phyloP scores from a whole-genome alignment of 805 yeast genomes.

The Starmerella bombi region DNA sequence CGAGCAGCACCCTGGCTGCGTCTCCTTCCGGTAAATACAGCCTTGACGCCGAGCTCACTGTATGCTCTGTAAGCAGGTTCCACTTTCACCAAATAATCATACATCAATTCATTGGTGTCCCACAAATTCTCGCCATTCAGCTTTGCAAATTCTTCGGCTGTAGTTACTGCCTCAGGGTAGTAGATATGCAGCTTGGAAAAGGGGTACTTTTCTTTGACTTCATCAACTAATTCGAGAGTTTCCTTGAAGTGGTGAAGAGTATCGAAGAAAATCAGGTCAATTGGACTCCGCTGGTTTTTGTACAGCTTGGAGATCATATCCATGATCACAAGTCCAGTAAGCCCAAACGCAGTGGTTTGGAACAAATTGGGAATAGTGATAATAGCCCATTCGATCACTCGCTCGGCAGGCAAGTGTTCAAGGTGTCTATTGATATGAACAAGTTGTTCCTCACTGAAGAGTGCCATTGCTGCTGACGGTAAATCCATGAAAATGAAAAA shows the following conservation, averaged over 20 bases:
- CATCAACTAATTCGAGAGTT: conserved; percentile 59
- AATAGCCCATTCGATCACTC: conserved; percentile 69
- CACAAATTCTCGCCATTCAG: conserved; percentile 68
- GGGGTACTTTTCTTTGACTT: conserved; percentile 45
- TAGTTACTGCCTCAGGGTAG: conserved; percentile 45
- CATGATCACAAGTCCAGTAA: conserved; percentile 77
- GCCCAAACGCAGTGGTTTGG: conserved; percentile 92
- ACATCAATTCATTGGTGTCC: conserved; percentile 67
- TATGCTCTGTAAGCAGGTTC: conserved; percentile 88
- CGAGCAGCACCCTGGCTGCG: conserved; percentile 82
- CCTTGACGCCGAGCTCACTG: conserved; percentile 53
- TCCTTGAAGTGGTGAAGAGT: conserved; percentile 93
- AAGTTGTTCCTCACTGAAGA: conserved; percentile 36
- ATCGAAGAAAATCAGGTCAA: conserved; percentile 75
- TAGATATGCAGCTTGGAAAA: conserved; percentile 45
- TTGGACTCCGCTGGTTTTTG: conserved; percentile 28
- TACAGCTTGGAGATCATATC: conserved; percentile 58
- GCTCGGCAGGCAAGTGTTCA: conserved; percentile 46
- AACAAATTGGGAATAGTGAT: conserved; percentile 68
- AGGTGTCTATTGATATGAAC: conserved; percentile 54
- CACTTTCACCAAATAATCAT: conserved; percentile 79
- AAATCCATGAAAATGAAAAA: too few relatives aligned
- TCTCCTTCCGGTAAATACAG: conserved; percentile 86
- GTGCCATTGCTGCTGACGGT: background rate
- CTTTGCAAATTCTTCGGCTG: conserved; percentile 49